Base-by-base conservation (phyloP, 805 yeast genomes). In the Candida tibetensis region DNA sequence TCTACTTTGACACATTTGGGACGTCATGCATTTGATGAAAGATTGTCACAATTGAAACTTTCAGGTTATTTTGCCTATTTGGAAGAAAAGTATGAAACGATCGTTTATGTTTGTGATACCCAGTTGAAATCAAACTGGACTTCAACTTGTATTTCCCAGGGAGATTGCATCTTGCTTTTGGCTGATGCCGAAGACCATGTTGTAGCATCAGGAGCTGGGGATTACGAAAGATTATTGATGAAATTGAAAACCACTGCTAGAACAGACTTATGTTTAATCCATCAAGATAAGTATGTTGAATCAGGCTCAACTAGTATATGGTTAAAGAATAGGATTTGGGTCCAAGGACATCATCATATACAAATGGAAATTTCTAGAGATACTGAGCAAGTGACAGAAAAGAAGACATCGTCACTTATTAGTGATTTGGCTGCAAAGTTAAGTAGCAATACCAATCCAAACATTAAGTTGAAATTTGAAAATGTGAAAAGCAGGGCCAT, bases 271-370 rank as follows among this genome's bases (percentile, higher is more conserved):
- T 82, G 93, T 23, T 64, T 91, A 36, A 60, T 93, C 13, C 99
- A 91, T 52, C 83, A 88, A 4, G 95, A 88, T 17, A 76, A 83
- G 47, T 77, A 68, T 45, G 96, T 93, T 4, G 75, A 75, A 17
- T 91, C 95, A 0, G 99, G 99, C 0, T 71, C 85, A 6, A 89
- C 97, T 0, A 79, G 80, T 31, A 69, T 72, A 34, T 91, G 98
- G 98, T 69, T 93, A 34, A 85, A 84, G 51, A 78, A 77, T 42
- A 68, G 99, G 45, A 74, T 81, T 2, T 93, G 98, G 98, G 88
- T 93, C 3, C 87, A 87, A 46, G 79, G 88, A 0, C 96, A 91
- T 55, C 97, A 93, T 57, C 98, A 91, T 57, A 77, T 91, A 10
- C 95, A 87, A 49, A 81, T 90, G 79, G 66, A 62, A 19, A 52